Evolutionary conservation across 2,329 filamentous ascomycete genomes (phyloP), one percentile per base, ranked within the genome.

Genomic region (Colletotrichum sp.): DNA sequence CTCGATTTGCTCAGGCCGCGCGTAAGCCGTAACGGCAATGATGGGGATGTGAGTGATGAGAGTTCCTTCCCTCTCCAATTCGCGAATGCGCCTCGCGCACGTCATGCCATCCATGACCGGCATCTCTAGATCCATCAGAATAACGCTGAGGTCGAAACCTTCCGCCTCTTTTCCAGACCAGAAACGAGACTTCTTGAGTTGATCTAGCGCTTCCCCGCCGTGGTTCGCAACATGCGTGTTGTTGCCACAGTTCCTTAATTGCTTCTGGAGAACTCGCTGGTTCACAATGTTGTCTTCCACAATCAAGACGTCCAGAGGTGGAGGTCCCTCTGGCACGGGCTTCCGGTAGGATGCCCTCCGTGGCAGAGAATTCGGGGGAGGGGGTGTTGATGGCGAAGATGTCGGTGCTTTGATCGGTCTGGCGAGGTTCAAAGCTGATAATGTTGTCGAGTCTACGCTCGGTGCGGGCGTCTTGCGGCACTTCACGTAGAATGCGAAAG

Each of bases 81-180:
- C 89, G 21, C 95, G 90, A 69, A 96, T 95, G 76, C 87, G 90
- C 57, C 89, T 88, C 15, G 94, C 92, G 78, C 94, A 95, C 3
- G 93, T 93, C 83, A 95, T 91, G 44, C 95, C 95, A 80, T 96
- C 94, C 94, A 96, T 96, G 59, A 95, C 89, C 2, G 94, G 94
- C 94, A 96, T 96, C 80, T 96, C 94, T 64, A 95, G 88, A 81
- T 96, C 95, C 94, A 96, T 95, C 7, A 96, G 84, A 15, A 96
- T 92, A 62, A 95, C 88, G 10, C 92, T 91, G 28, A 95, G 88
- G 64, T 92, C 89, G 10, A 88, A 84, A 4, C 88, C 88, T 16
- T 86, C 84, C 18, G 83, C 75, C 77, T 88, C 87, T 10, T 88
- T 84, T 16, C 88, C 88, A 26, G 82, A 81, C 91, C 91, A 92